Evolutionary conservation across 495 filamentous ascomycete species (phyloP), one percentile per base, ranked within the genome.

Genomic region (Lindgomyces ingoldianus): DNA sequence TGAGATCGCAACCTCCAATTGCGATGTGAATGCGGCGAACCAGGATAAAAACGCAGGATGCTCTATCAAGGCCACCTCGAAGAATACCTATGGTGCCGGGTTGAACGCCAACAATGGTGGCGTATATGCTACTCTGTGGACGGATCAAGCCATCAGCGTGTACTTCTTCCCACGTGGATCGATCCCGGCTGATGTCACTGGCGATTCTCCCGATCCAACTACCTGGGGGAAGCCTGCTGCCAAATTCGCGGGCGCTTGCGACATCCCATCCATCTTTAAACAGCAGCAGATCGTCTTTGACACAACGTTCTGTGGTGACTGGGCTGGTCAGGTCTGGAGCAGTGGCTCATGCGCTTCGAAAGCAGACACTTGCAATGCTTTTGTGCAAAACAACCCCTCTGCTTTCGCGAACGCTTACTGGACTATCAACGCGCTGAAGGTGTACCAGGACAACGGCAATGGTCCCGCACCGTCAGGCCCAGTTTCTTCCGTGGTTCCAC

Each of bases 391-490:
- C 44, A 72, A 74, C 54, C 73, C 74, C 1, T 41, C 49, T 12
- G 72, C 73, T 3, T 76, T 75, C 47, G 49, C 18, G 16, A 64
- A 76, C 6, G 72, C 74, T 9, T 75, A 68, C 57, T 76, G 73
- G 73, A 57, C 54, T 33, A 65, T 74, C 52, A 72, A 72, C 29
- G 61, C 68, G 11, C 36, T 73, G 57, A 73, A 71, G 53, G 70
- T 73, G 2, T 73, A 69, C 55, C 63, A 66, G 44, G 21, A 60
- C 47, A 49, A 64, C 24, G 52, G 52, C 19, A 22, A 55, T 10
- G 51, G 33, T 39, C 33, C 51, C 3, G 14, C 51, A 3, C 29
- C 33, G 21, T 29, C 51, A 6, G 30, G 25, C 4, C 30, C 51
- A 18, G 51, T 11, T 10, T 22, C 48, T 4, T 19, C 48, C 22